A percentile compares a stretch with the other conserved stretches of the same genome.
These are phyloP conservation scores for Rubroshorea leprosula DNA, from an alignment of 345 rosid genomes.

Conservation along the genomic window DNA sequence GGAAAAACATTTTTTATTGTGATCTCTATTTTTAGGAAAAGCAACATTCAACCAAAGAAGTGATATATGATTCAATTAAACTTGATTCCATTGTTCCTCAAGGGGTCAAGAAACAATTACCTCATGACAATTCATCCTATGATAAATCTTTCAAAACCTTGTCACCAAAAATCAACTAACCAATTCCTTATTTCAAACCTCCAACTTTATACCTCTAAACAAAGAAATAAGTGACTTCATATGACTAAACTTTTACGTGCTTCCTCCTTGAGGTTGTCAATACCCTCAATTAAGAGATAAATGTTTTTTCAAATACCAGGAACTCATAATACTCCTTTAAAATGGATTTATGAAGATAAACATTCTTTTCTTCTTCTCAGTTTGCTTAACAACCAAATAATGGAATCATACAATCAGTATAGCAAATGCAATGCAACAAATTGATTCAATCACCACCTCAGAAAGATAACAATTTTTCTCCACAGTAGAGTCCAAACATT, in stretches of 20 bases:
- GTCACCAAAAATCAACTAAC: not conserved
- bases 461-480: constrained; percentile 22
- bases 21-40: not conserved
- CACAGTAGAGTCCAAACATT: not conserved
- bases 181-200: not conserved
- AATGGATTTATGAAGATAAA: too few relatives aligned
- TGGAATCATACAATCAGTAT: too few relatives aligned
- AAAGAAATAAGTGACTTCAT: too few relatives aligned
- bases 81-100: not conserved
- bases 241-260: too few relatives aligned
- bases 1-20: too few relatives aligned
- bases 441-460: constrained; percentile 1
- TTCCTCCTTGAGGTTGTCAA: too few relatives aligned
- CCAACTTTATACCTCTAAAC: not conserved
- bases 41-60: constrained; percentile 1
- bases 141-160: not conserved
- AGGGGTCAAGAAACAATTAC: not conserved
- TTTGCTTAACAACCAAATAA: too few relatives aligned
- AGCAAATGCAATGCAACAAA: not conserved
- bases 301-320: too few relatives aligned
- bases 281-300: too few relatives aligned
- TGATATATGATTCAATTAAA: not conserved
- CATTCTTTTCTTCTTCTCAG: too few relatives aligned
- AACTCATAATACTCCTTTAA: too few relatives aligned
- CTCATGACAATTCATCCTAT: not conserved